phyloP scores from a whole-genome alignment of 257 asterid genomes.

The Buddleja alternifolia region DNA sequence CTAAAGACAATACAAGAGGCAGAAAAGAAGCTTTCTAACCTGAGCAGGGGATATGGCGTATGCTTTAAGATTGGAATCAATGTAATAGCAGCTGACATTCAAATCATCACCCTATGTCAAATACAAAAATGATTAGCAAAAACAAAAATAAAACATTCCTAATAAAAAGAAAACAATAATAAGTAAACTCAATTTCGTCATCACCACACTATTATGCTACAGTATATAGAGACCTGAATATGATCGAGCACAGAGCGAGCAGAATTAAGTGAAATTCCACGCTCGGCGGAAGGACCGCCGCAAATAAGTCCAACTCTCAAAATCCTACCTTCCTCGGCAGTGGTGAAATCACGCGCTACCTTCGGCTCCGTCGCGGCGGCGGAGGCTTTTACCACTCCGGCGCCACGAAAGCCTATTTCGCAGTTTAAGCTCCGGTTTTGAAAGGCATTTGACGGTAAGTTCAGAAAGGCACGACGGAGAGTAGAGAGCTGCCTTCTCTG shows the following conservation, averaged over 20 bases:
- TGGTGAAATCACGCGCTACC: constrained; percentile 32
- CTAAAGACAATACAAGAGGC: too few species aligned
- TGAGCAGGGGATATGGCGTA: constrained; percentile 85
- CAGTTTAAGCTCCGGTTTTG: constrained; percentile 22
- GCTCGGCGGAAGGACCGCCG: constrained; percentile 93
- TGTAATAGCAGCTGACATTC: constrained; percentile 81
- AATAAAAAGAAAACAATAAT: neutral
- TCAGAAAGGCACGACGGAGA: constrained; percentile 3
- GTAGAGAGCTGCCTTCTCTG: neutral
- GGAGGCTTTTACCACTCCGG: constrained; percentile 42
- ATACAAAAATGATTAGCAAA: constrained; percentile 9
- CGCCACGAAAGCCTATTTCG: constrained; percentile 28
- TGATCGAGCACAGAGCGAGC: constrained; percentile 94
- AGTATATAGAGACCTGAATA: constrained; percentile 66
- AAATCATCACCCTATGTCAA: constrained; percentile 69
- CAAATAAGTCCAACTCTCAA: constrained; percentile 74
- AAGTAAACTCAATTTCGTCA: neutral
- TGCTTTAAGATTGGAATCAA: constrained; percentile 69
- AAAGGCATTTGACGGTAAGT: constrained; percentile 16
- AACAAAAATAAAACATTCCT: neutral
- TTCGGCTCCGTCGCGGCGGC: constrained; percentile 27
- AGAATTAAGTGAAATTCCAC: constrained; percentile 83
- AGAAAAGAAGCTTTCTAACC: constrained; percentile 40
- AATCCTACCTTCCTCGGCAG: constrained; percentile 42
- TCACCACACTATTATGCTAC: too few species aligned